Evolutionary conservation across 257 asterid genomes (phyloP), one percentile per base, ranked within the genome.

Genomic region (Lithospermum erythrorhizon): DNA sequence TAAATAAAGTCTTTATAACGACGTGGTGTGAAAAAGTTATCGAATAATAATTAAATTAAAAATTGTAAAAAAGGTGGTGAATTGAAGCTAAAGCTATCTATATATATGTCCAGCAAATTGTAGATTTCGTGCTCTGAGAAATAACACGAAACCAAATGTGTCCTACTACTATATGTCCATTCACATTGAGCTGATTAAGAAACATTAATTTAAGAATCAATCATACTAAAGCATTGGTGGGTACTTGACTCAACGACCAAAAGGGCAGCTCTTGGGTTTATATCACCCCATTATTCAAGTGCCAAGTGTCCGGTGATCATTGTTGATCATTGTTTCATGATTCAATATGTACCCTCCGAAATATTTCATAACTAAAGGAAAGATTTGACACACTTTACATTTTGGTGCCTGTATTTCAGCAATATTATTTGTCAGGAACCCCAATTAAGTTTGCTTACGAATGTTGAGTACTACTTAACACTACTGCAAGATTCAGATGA

Each of bases 291-390:
- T 20, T 53, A 22, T 6, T 53, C 3, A n/a, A 2, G 16, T 53
- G 57, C 57, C 57, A 53, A 53, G 23, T 53, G 57, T 18, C 57
- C 57, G 57, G 57, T 53, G 57, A 53, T 53, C n/a, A n/a, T n/a
- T n/a, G n/a, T 7, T 53, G n/a, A n/a, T n/a, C n/a, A n/a, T 53
- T 20, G 57, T 53, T 20, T 18, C 32, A 27, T 3, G 32, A 27
- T 27, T 27, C 32, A 5, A 27, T 27, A 22, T 22, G 23, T 22
- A 53, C 23, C 23, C 57, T 53, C 2, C 27, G 11, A 53, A 41
- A 13, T 41, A 27, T 27, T 27, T 27, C 32, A 27, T 7, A 41
- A 11, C 49, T 41, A 1, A n/a, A 14, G 49, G 2, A 41, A 3
- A 13, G 18, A 41, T 41, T 41, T 41, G 49, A 41, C 2, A 11